These are phyloP conservation scores for Ambrosia hybrid DNA, from an alignment of 140 eudicot genomes.

Conservation along the genomic window DNA sequence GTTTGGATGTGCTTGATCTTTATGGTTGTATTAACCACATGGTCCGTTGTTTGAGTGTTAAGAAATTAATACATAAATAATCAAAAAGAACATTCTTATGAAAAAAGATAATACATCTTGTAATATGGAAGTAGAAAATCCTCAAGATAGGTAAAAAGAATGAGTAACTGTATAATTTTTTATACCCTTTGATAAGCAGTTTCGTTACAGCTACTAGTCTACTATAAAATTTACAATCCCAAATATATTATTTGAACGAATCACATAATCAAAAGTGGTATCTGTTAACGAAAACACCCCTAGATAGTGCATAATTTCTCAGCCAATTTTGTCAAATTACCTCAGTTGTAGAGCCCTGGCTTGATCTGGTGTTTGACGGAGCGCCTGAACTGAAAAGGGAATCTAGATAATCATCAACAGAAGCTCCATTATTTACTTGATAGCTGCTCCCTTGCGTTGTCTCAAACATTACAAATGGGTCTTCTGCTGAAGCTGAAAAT, in stretches of 20 bases:
- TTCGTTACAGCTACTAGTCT: background rate
- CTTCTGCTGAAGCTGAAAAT: constrained; percentile 42
- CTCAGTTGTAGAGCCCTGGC: constrained; percentile 40
- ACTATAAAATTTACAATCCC: background rate
- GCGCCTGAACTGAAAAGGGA: constrained; percentile 43
- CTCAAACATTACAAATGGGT: constrained; percentile 53
- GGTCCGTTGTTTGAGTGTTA: background rate
- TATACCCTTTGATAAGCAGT: background rate
- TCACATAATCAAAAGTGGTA: background rate
- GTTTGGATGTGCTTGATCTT: background rate
- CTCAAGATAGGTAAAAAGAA: background rate
- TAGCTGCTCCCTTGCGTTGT: constrained; percentile 18
- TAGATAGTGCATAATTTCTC: background rate
- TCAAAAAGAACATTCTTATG: too few species aligned
- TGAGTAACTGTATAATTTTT: background rate
- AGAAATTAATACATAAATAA: background rate
- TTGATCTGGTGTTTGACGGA: constrained; percentile 30
- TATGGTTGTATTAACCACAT: background rate
- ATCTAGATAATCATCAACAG: constrained; percentile 49
- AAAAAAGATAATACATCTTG: too few species aligned
- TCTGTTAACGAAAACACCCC: background rate
- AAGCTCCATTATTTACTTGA: constrained; percentile 17
- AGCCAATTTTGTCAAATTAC: constrained; percentile 40
- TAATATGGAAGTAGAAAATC: background rate
- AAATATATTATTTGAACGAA: background rate